These are phyloP conservation scores for Wallacemonas sp. DNA, from an alignment of 208 protist species.

Conservation along the genomic window DNA sequence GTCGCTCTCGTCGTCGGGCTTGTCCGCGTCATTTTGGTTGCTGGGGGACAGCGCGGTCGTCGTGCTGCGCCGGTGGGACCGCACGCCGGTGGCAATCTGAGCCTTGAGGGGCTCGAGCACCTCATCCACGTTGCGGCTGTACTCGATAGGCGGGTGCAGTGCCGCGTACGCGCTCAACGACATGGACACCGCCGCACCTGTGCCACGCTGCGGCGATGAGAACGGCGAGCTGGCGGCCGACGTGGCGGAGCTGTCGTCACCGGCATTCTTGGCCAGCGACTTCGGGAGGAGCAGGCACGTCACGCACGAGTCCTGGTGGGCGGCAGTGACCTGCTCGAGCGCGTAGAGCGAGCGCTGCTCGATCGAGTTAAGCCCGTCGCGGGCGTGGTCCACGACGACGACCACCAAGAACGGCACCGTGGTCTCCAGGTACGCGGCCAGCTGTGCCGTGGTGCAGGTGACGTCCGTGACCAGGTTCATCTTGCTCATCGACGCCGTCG, in stretches of 20 bases:
- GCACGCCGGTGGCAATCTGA: constrained; percentile 19
- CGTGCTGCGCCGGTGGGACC: background rate
- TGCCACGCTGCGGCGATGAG: background rate
- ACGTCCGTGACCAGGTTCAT: constrained; percentile 45
- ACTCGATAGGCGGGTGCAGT: constrained; percentile 26
- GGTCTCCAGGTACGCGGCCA: constrained; percentile 28
- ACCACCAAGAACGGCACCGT: constrained; percentile 30
- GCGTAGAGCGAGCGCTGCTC: constrained; percentile 30
- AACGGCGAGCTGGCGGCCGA: constrained; percentile 18
- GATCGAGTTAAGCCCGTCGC: constrained; percentile 25
- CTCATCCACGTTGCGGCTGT: constrained; percentile 35
- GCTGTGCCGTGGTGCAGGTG: constrained; percentile 42
- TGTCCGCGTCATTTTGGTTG: constrained; percentile 3
- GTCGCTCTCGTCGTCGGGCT: too few relatives aligned
- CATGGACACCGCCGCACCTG: background rate
- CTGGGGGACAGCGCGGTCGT: background rate
- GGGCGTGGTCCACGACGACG: constrained; percentile 39
- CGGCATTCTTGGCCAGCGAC: background rate
- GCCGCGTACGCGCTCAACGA: background rate
- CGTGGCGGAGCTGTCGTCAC: constrained; percentile 23
- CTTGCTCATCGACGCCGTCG: constrained; percentile 37
- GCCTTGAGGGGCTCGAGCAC: constrained; percentile 26
- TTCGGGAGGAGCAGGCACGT: background rate
- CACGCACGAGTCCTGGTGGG: background rate
- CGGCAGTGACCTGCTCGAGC: constrained; percentile 25